These are phyloP conservation scores for Sphaerulina populicola DNA, from an alignment of 2,329 filamentous ascomycete species.

Conservation along the genomic window DNA sequence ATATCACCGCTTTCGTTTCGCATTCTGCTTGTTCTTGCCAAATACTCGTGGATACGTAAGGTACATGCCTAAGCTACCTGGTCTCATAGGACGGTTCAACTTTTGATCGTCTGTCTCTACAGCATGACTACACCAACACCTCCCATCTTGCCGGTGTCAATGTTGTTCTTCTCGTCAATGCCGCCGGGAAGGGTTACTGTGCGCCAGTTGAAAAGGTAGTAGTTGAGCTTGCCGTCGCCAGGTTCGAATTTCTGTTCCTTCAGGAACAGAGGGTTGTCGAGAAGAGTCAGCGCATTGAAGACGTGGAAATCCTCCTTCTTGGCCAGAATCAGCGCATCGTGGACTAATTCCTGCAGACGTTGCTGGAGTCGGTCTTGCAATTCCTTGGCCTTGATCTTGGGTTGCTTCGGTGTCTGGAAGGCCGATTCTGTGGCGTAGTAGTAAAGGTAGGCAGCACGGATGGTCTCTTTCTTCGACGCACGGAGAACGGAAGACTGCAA, in stretches of 20 bases:
- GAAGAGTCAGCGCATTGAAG: constrained; percentile 86
- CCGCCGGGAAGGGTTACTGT: constrained; percentile 78
- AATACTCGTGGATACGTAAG: background rate
- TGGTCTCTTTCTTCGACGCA: constrained; percentile 61
- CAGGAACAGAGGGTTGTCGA: constrained; percentile 91
- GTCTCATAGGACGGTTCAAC: background rate
- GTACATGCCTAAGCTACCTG: background rate
- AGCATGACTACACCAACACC: constrained; percentile 86
- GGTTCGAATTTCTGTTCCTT: constrained; percentile 90
- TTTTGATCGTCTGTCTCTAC: constrained; percentile 32
- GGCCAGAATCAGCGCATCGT: constrained; percentile 78
- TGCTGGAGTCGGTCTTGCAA: constrained; percentile 56
- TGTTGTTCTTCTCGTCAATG: constrained; percentile 66
- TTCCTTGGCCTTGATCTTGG: constrained; percentile 41
- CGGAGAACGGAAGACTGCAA: constrained; percentile 70
- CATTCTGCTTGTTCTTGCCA: too few species aligned
- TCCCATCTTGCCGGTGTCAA: constrained; percentile 70
- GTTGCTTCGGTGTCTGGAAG: constrained; percentile 40
- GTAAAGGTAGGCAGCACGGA: constrained; percentile 90
- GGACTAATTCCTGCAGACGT: constrained; percentile 71
- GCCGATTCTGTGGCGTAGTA: constrained; percentile 87
- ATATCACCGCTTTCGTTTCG: too few species aligned
- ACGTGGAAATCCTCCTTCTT: constrained; percentile 85
- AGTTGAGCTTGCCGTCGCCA: constrained; percentile 90
- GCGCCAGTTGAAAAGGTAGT: constrained; percentile 96